Evolutionary conservation across 2,329 filamentous ascomycete genomes (phyloP), one percentile per base, ranked within the genome.

Genomic region (Fusarium haematococcum): DNA sequence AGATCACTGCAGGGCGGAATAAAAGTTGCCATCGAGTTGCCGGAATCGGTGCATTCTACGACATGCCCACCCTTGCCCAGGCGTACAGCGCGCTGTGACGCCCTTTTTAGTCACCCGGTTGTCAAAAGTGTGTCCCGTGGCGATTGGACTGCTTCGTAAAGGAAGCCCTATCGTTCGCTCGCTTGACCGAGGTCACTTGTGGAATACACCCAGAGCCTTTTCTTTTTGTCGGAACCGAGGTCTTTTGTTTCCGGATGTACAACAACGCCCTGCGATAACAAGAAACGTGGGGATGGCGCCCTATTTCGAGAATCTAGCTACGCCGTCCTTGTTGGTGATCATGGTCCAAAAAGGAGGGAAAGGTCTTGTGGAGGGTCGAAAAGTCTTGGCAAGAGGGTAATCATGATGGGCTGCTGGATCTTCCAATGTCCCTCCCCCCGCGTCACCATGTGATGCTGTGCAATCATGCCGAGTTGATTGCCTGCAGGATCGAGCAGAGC

Each of bases 301-400:
- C 62, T 65, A 59, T 50, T 48, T 65, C 52, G 52, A 48, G 27
- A 7, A 59, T 57, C n/a, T 50, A 66, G 7, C 41, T 18, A 18
- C 23, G 33, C 68, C 62, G 63, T 65, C 52, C 43, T 56, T 20
- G 30, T 33, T 33, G 27, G 30, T 14, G 72, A 64, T 70, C 69
- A 60, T 48, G 27, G 16, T 23, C 33, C 52, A 45, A 18, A 58
- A 14, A 54, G 52, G 69, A 54, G 48, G 71, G 64, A 20, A 20
- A 27, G n/a, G 45, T 30, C 33, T 50, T 67, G 33, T 64, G 62
- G 27, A 27, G 63, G 52, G 52, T 41, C 10, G 30, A 59, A 37
- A 43, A 23, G 37, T 59, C 67, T 71, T 68, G 60, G 70, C 70
- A 57, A 58, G 43, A 30, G 25, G 27, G 48, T 73, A 73, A 75